A percentile compares a stretch with the other conserved stretches of the same genome.
phyloP scores from a whole-genome alignment of 192 early-diverging fungal genomes.

The Globomyces pollinis-pini region DNA sequence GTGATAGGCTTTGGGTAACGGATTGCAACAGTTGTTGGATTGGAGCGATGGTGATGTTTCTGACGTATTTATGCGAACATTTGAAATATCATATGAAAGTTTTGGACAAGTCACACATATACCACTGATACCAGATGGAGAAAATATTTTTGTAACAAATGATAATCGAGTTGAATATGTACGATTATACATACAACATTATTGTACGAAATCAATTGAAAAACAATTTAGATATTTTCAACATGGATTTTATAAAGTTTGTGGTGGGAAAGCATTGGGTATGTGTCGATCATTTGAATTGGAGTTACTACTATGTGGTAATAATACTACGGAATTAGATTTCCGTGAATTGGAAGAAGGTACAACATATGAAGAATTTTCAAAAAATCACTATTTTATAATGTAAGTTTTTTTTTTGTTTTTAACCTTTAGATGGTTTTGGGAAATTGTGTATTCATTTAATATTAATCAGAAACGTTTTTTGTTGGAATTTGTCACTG shows the following conservation, averaged over 20 bases:
- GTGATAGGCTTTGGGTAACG: slow-evolving; percentile 61
- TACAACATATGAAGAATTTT: slow-evolving; percentile 82
- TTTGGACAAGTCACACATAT: slow-evolving; percentile 43
- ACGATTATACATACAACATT: slow-evolving; percentile 42
- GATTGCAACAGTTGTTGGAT: slow-evolving; percentile 68
- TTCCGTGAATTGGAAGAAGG: slow-evolving; percentile 61
- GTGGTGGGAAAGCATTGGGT: slow-evolving; percentile 42
- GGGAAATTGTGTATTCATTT: slow-evolving; percentile 68
- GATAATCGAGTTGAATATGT: slow-evolving; percentile 46
- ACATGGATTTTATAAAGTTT: slow-evolving; percentile 42
- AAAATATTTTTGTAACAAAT: slow-evolving; percentile 43
- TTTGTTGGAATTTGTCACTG: slow-evolving; percentile 85
- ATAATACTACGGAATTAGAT: slow-evolving; percentile 46
- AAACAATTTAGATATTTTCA: slow-evolving; percentile 43
- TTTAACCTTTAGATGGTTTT: slow-evolving; percentile 64
- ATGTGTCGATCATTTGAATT: slow-evolving; percentile 65
- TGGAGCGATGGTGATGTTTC: slow-evolving; percentile 71
- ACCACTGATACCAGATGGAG: slow-evolving; percentile 36
- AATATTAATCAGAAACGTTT: slow-evolving; percentile 56
- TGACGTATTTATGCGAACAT: slow-evolving; percentile 74
- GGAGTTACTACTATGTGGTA: slow-evolving; percentile 64
- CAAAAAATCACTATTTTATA: slow-evolving; percentile 58
- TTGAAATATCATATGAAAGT: slow-evolving; percentile 67
- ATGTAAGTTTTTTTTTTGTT: slow-evolving; percentile 20
- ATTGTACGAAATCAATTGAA: slow-evolving; percentile 21